These are phyloP conservation scores for Senecio squalidus DNA, from an alignment of 140 eudicot species.

Conservation along the genomic window DNA sequence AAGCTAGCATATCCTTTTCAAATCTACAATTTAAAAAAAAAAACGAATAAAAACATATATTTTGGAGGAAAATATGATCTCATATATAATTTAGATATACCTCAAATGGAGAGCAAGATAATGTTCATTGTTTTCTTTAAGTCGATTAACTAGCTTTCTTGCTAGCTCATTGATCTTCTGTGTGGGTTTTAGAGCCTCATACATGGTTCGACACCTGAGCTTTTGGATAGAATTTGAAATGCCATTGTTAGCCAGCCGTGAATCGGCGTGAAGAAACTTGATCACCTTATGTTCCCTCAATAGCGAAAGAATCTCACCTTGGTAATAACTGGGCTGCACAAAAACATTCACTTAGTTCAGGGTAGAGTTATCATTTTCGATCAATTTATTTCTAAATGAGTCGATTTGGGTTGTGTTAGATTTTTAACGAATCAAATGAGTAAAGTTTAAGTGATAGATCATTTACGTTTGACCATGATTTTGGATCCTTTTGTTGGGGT, in stretches of 20 bases:
- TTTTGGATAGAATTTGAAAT: conserved; percentile 59
- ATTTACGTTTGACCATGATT: conserved; percentile 80
- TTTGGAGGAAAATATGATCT: background rate
- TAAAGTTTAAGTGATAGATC: too few species aligned
- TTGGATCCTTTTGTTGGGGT: conserved; percentile 47
- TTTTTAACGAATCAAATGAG: too few species aligned
- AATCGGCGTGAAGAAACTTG: conserved; percentile 53
- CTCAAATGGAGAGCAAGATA: conserved; percentile 83
- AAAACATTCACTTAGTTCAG: background rate
- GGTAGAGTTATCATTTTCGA: too few species aligned
- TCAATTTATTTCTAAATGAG: too few species aligned
- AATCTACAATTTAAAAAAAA: conserved; percentile 29
- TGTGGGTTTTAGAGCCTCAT: conserved; percentile 54
- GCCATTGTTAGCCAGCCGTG: conserved; percentile 73
- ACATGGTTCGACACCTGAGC: conserved; percentile 84
- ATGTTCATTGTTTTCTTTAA: conserved; percentile 37
- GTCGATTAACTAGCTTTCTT: conserved; percentile 34
- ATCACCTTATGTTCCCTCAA: conserved; percentile 46
- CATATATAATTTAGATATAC: conserved; percentile 33
- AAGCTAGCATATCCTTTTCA: conserved; percentile 92
- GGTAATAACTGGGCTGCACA: conserved; percentile 64
- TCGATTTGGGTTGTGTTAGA: too few species aligned
- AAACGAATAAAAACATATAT: too few species aligned
- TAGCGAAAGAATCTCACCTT: conserved; percentile 38
- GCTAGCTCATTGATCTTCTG: conserved; percentile 49